phyloP scores from a whole-genome alignment of 129 eudicot genomes.

The Lonicera japonica region DNA sequence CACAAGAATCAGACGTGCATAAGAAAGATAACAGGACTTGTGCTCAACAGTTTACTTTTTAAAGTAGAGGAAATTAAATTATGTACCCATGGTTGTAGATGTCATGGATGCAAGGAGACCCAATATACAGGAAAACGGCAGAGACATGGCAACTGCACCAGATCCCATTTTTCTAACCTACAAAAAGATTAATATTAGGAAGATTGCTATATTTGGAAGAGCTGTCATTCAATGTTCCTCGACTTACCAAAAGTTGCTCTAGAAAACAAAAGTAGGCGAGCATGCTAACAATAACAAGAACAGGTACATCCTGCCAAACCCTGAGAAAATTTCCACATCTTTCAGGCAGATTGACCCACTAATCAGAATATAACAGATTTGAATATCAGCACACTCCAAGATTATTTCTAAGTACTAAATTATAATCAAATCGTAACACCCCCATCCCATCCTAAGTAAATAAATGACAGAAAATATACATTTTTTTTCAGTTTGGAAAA shows the following conservation, averaged over 20 bases:
- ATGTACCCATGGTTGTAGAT: slow-evolving; percentile 94
- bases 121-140: slow-evolving; percentile 92
- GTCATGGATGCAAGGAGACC: slow-evolving; percentile 99
- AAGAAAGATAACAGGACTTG: too few species aligned
- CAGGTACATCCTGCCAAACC: slow-evolving; percentile 93
- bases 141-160: slow-evolving; percentile 87
- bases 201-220: not conserved
- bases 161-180: slow-evolving; percentile 72
- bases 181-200: not conserved
- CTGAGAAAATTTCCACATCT: slow-evolving; percentile 25
- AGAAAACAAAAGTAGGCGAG: slow-evolving; percentile 93
- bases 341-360: not conserved
- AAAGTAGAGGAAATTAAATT: slow-evolving; percentile 1
- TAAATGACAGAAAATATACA: too few species aligned
- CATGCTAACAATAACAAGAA: slow-evolving; percentile 93
- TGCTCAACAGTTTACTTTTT: not conserved
- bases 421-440: too few species aligned
- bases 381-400: not conserved
- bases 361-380: not conserved
- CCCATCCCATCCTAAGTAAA: too few species aligned
- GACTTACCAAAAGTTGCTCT: slow-evolving; percentile 92
- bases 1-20: slow-evolving; percentile 16
- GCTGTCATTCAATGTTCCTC: slow-evolving; percentile 2
- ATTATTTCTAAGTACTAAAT: too few species aligned
- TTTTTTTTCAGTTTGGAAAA: too few species aligned